Conservation (phyloP, 257 asterid genomes). For the Anisodus acutangulus region DNA sequence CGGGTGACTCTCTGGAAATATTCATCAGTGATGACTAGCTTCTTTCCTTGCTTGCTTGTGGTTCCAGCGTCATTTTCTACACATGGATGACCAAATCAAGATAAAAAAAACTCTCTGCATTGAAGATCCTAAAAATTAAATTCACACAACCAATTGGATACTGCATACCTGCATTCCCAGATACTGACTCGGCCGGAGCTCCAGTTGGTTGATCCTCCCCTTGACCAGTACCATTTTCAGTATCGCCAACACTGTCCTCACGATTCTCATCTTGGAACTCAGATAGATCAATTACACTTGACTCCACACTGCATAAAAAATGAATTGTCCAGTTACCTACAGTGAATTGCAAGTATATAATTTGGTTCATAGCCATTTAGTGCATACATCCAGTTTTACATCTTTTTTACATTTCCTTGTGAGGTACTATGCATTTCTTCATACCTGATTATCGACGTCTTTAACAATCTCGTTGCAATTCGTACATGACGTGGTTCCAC, state of each 20-base stretch:
- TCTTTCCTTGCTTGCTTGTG: slow-evolving; percentile 62
- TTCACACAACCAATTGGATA: neutral
- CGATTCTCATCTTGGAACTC: slow-evolving; percentile 82
- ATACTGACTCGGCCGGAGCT: slow-evolving; percentile 52
- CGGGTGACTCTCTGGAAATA: slow-evolving; percentile 89
- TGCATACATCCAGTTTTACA: neutral
- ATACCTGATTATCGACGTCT: slow-evolving; percentile 91
- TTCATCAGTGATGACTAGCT: slow-evolving; percentile 74
- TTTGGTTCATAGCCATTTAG: neutral
- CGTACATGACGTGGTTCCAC: slow-evolving; percentile 76
- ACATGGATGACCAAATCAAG: slow-evolving; percentile 33
- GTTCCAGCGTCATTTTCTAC: slow-evolving; percentile 63
- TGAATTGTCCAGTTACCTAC: slow-evolving; percentile 18
- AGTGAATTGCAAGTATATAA: neutral
- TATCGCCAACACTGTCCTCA: slow-evolving; percentile 45
- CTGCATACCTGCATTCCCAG: slow-evolving; percentile 47
- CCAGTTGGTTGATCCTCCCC: slow-evolving; percentile 41
- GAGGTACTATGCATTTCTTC: slow-evolving; percentile 32
- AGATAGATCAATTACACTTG: slow-evolving; percentile 89
- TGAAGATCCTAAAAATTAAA: neutral
- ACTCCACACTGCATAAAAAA: slow-evolving; percentile 79
- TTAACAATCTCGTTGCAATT: slow-evolving; percentile 75
- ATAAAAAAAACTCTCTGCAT: slow-evolving; percentile 14
- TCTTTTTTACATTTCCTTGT: neutral
- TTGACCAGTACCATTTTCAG: slow-evolving; percentile 47